Percentiles rank a stretch among this genome's conserved stretches.
Conservation (phyloP, 768 basidiomycete genomes). For the Hemileccinum rubropunctum region DNA sequence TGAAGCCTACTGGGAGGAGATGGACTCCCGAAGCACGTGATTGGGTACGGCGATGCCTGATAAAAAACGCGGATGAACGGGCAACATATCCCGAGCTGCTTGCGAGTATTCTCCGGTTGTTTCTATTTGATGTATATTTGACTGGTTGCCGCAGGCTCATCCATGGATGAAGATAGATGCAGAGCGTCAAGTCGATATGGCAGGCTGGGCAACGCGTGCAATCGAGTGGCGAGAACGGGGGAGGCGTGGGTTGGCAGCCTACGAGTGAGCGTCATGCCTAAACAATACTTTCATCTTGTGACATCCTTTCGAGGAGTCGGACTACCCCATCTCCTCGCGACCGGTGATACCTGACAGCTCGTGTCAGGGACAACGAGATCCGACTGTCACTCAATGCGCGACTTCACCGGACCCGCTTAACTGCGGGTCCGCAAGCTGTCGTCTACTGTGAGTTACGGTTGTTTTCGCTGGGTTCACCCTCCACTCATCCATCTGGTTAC, state of each 20-base stretch:
- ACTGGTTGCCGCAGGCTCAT: constrained; percentile 49
- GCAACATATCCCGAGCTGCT: constrained; percentile 84
- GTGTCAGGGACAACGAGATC: constrained; percentile 1
- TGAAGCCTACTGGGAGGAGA: constrained; percentile 12
- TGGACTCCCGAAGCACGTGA: constrained; percentile 59
- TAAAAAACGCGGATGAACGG: constrained; percentile 74
- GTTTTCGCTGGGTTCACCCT: not conserved
- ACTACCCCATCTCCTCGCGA: constrained; percentile 21
- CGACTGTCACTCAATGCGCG: not conserved
- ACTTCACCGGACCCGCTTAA: not conserved
- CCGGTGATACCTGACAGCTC: constrained; percentile 13
- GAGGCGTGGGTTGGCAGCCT: constrained; percentile 15
- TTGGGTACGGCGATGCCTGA: constrained; percentile 78
- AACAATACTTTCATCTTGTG: constrained; percentile 3
- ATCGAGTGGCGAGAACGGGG: constrained; percentile 35
- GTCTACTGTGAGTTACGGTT: not conserved
- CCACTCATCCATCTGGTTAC: not conserved
- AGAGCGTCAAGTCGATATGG: constrained; percentile 75
- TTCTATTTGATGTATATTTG: constrained; percentile 1
- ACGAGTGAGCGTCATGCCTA: constrained; percentile 22
- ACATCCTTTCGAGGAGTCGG: constrained; percentile 18
- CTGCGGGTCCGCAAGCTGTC: not conserved
- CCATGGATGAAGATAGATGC: constrained; percentile 70
- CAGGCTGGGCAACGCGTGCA: constrained; percentile 70
- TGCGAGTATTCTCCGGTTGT: constrained; percentile 37